phyloP scores from a whole-genome alignment of 2,329 filamentous ascomycete genomes.

The Penicillium capsulatum region DNA sequence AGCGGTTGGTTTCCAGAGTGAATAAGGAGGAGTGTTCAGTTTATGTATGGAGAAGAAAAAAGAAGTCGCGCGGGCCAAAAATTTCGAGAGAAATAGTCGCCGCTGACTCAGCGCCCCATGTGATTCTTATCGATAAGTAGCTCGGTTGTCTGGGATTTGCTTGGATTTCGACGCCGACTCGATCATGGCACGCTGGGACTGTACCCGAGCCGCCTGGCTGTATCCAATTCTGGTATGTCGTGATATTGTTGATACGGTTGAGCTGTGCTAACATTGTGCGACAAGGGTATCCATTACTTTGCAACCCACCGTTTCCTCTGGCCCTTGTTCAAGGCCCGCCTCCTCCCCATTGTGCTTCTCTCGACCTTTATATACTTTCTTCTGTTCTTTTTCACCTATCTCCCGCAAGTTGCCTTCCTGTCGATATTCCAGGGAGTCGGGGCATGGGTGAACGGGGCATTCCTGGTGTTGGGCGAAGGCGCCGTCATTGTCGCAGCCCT shows the following conservation, averaged over 20 bases:
- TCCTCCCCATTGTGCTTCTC: conserved; percentile 76
- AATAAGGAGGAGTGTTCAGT: conserved; percentile 46
- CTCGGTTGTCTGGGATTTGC: conserved; percentile 3
- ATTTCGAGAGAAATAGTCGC: conserved; percentile 19
- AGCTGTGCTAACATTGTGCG: too few species aligned
- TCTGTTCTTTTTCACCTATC: conserved; percentile 81
- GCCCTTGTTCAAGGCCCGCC: conserved; percentile 70
- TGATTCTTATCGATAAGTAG: conserved; percentile 35
- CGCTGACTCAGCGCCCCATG: conserved; percentile 16
- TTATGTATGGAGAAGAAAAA: conserved; percentile 36
- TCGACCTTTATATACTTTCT: conserved; percentile 79
- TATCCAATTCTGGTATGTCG: conserved; percentile 47
- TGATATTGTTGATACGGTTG: too few species aligned
- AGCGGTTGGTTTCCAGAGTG: conserved; percentile 42
- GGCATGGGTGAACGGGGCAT: conserved; percentile 85
- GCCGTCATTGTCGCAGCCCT: conserved; percentile 60
- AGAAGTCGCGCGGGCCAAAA: conserved; percentile 19
- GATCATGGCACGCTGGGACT: conserved; percentile 21
- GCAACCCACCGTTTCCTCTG: conserved; percentile 71
- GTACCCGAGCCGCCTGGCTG: conserved; percentile 41
- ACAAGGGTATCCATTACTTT: conserved; percentile 79
- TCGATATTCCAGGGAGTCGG: conserved; percentile 80
- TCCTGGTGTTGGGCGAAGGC: conserved; percentile 71
- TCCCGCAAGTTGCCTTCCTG: conserved; percentile 85
- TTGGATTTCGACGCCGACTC: not conserved